These are phyloP conservation scores for Elongisporangium prolatum DNA, from an alignment of 352 stramenopile species.

Conservation along the genomic window DNA sequence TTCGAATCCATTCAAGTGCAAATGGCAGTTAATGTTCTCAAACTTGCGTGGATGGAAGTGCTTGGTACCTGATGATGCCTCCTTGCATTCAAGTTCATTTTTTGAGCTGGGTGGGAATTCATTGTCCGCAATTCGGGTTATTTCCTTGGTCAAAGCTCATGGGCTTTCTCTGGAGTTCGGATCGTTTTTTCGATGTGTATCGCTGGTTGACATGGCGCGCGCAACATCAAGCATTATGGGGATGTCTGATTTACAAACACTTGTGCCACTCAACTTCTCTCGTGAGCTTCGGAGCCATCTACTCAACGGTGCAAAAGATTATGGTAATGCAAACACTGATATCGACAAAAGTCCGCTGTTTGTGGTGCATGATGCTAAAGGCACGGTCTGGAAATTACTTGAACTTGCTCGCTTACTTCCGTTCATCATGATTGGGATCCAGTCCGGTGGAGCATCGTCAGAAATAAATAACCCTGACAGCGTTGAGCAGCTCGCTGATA, in stretches of 20 bases:
- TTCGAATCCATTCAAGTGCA: conserved; percentile 12
- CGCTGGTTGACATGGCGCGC: conserved; percentile 34
- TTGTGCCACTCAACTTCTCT: conserved; percentile 36
- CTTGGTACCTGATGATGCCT: conserved; percentile 30
- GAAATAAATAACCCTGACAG: background rate
- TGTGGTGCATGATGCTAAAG: conserved; percentile 48
- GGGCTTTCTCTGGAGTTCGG: conserved; percentile 38
- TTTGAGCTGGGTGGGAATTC: conserved; percentile 71
- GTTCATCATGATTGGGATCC: conserved; percentile 30
- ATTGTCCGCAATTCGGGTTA: conserved; percentile 56
- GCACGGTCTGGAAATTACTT: conserved; percentile 55
- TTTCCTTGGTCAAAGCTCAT: conserved; percentile 44
- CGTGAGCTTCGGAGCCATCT: background rate
- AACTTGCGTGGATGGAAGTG: conserved; percentile 44
- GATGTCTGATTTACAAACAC: conserved; percentile 8
- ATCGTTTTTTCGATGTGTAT: conserved; percentile 34
- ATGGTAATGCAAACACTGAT: background rate
- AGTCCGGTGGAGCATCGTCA: conserved; percentile 9
- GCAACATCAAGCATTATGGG: conserved; percentile 11
- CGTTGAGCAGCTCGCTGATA: conserved; percentile 31
- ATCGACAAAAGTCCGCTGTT: conserved; percentile 20
- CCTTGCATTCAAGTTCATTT: conserved; percentile 34
- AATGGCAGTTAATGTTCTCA: conserved; percentile 32
- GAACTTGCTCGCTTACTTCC: conserved; percentile 33
- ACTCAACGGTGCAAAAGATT: background rate